Evolutionary conservation across 768 basidiomycete species (phyloP).

Genomic region (Lactarius deliciosus): DNA sequence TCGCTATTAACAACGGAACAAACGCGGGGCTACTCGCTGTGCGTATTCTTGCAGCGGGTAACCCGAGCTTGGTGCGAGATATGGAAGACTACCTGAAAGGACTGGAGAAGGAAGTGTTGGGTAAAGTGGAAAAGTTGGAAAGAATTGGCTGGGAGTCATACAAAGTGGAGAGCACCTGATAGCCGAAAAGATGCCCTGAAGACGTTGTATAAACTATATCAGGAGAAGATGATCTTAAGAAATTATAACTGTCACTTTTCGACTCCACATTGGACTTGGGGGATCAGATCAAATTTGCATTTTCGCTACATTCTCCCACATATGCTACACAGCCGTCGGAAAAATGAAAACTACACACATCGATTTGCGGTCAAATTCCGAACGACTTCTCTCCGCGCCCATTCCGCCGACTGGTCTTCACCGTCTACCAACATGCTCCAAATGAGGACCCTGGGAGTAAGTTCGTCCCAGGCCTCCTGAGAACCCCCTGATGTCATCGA

Average conservation of each 20-base stretch:
- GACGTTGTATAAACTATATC: neutral
- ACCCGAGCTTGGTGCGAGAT: constrained; percentile 58
- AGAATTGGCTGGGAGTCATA: constrained; percentile 88
- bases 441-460: constrained; percentile 55
- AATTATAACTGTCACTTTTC: neutral
- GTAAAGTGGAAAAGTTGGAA: constrained; percentile 73
- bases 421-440: constrained; percentile 50
- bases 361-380: constrained; percentile 24
- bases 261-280: neutral
- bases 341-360: neutral
- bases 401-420: constrained; percentile 46
- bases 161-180: constrained; percentile 39
- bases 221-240: neutral
- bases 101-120: constrained; percentile 73
- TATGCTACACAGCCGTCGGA: neutral
- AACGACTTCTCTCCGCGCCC: constrained; percentile 49
- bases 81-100: constrained; percentile 74
- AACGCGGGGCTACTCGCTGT: constrained; percentile 93
- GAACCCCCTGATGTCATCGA: constrained; percentile 44
- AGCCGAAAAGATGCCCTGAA: neutral
- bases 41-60: constrained; percentile 78
- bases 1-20: constrained; percentile 92
- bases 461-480: constrained; percentile 45
- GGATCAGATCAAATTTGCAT: neutral
- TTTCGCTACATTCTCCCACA: neutral